Conservation (phyloP, 2,329 filamentous ascomycete genomes). For the Microdochium nivale region DNA sequence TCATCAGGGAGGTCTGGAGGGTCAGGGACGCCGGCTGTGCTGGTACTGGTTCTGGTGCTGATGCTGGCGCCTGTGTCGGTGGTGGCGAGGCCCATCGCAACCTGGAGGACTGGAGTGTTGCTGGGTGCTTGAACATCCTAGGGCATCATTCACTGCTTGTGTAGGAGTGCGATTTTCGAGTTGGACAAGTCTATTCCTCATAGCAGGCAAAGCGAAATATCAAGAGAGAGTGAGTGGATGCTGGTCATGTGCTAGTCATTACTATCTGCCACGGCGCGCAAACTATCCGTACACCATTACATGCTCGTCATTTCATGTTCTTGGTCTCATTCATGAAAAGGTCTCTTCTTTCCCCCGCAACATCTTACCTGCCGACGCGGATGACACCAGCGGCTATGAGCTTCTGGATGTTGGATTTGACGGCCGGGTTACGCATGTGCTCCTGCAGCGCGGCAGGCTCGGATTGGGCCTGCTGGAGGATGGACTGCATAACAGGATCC, state of each 20-base stretch:
- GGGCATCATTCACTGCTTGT: constrained; percentile 11
- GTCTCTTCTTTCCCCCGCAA: too few relatives aligned
- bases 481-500: constrained; percentile 96
- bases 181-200: too few relatives aligned
- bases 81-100: neutral
- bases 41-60: constrained; percentile 7
- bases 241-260: neutral
- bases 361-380: constrained; percentile 26
- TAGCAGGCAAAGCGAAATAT: too few relatives aligned
- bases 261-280: neutral
- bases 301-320: too few relatives aligned
- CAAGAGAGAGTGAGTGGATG: neutral
- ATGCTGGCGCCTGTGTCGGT: too few relatives aligned
- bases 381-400: constrained; percentile 90
- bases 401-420: constrained; percentile 88
- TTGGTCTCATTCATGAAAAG: too few relatives aligned
- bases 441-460: constrained; percentile 90
- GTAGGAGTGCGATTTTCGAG: constrained; percentile 3
- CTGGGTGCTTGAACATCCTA: constrained; percentile 13
- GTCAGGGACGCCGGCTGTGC: constrained; percentile 6
- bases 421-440: constrained; percentile 88
- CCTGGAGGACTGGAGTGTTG: constrained; percentile 11
- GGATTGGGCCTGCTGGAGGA: constrained; percentile 90
- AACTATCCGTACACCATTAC: neutral
- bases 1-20: constrained; percentile 15